Conservation (phyloP, 1,284 basidiomycete species). For the Austroboletus novae-zelandiae region DNA sequence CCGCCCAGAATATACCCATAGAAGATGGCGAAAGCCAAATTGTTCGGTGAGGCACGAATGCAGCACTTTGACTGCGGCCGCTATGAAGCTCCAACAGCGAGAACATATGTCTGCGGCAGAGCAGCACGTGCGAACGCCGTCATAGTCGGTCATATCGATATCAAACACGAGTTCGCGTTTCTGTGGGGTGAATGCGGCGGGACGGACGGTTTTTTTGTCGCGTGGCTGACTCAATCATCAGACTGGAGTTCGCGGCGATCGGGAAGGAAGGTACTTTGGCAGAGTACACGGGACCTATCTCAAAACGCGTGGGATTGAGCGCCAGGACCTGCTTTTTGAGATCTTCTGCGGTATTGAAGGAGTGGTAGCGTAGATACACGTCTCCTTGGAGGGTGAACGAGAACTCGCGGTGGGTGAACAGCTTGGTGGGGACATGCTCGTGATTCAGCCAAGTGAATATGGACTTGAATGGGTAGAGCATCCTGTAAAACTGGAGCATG, state of each 20-base stretch:
- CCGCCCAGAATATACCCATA: constrained; percentile 99
- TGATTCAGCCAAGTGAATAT: constrained; percentile 97
- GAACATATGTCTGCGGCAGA: constrained; percentile 89
- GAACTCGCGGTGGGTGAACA: constrained; percentile 93
- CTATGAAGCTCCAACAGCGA: constrained; percentile 94
- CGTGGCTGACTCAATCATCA: constrained; percentile 59
- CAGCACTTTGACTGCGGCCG: constrained; percentile 88
- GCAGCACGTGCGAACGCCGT: constrained; percentile 94
- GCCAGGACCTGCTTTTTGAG: constrained; percentile 88
- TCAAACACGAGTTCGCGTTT: constrained; percentile 97
- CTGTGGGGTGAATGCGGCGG: constrained; percentile 73
- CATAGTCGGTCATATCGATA: constrained; percentile 99
- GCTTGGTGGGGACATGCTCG: constrained; percentile 68
- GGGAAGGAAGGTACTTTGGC: constrained; percentile 58
- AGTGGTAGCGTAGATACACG: constrained; percentile 94
- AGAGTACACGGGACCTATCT: constrained; percentile 94
- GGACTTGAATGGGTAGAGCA: constrained; percentile 93
- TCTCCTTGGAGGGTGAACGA: constrained; percentile 94
- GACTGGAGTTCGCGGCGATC: constrained; percentile 2
- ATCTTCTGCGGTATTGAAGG: constrained; percentile 82
- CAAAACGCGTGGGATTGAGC: constrained; percentile 89
- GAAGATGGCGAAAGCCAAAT: constrained; percentile 78
- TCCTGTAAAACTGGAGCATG: constrained; percentile 89
- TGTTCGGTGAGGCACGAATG: constrained; percentile 80
- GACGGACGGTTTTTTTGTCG: constrained; percentile 85